Evolutionary conservation across 306 rosid genomes (phyloP).

Genomic region (Clitoria ternatea): DNA sequence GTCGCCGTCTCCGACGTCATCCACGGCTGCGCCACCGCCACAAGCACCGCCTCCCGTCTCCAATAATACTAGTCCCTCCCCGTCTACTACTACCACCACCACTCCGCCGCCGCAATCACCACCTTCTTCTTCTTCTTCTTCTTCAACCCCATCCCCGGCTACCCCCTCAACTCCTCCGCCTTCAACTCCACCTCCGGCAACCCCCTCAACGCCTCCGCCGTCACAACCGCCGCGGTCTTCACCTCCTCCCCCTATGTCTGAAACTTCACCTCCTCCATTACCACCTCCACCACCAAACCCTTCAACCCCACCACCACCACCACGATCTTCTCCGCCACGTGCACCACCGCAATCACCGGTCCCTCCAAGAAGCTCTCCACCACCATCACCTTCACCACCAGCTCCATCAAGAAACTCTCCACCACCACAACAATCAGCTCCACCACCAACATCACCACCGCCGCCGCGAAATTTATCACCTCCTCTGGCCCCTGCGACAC

Average conservation of each 20-base stretch:
- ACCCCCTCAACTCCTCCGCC: conserved; percentile 36
- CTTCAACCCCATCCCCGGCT: conserved; percentile 23
- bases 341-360: conserved; percentile 32
- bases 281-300: conserved; percentile 21
- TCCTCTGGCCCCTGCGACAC: conserved; percentile 13
- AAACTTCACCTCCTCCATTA: background rate
- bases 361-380: conserved; percentile 23
- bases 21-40: conserved; percentile 38
- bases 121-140: conserved; percentile 19
- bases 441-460: conserved; percentile 26
- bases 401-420: conserved; percentile 25
- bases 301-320: background rate
- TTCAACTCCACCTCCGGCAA: conserved; percentile 27
- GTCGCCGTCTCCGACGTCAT: conserved; percentile 61
- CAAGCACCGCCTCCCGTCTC: conserved; percentile 14
- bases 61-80: background rate
- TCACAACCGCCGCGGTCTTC: conserved; percentile 27
- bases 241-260: conserved; percentile 34
- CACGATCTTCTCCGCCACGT: conserved; percentile 1
- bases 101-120: conserved; percentile 29
- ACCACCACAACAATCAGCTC: conserved; percentile 35
- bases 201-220: conserved; percentile 25
- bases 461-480: conserved; percentile 44
- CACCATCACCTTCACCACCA: conserved; percentile 15
- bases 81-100: conserved; percentile 11